Evolutionary conservation across 176 grass and related monocot genomes (phyloP).

Genomic region (Cenchrus americanus): DNA sequence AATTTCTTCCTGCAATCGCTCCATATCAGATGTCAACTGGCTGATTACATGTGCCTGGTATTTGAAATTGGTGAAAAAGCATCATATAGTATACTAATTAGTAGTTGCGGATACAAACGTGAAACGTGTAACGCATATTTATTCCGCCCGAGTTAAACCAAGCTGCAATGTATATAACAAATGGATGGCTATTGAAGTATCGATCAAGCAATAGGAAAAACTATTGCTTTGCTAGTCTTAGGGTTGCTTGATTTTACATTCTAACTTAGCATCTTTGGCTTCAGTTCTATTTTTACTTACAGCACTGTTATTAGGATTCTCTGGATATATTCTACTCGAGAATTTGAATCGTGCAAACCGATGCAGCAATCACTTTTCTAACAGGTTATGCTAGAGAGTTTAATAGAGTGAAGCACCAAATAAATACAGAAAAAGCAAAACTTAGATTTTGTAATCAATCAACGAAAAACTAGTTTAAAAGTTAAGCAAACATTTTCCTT

Average conservation of each 20-base stretch:
- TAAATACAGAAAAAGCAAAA: neutral
- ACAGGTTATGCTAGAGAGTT: conserved; percentile 22
- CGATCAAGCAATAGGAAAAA: conserved; percentile 10
- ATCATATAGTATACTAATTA: conserved; percentile 2
- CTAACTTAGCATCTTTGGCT: conserved; percentile 11
- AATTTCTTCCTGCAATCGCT: conserved; percentile 84
- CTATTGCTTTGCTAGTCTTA: neutral
- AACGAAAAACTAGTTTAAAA: conserved; percentile 8
- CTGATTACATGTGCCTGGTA: conserved; percentile 81
- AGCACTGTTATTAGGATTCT: neutral
- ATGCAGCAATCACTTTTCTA: conserved; percentile 20
- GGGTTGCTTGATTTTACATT: conserved; percentile 22
- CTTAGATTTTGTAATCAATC: conserved; percentile 18
- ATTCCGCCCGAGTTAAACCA: conserved; percentile 5
- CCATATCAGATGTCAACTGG: conserved; percentile 93
- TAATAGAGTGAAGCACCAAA: neutral
- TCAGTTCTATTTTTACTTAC: neutral
- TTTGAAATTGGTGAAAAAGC: conserved; percentile 12
- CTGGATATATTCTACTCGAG: conserved; percentile 5
- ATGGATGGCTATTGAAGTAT: neutral
- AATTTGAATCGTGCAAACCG: conserved; percentile 1
- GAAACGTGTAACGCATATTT: conserved; percentile 26
- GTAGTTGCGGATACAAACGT: conserved; percentile 1
- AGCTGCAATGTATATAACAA: conserved; percentile 20
- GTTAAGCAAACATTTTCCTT: conserved; percentile 21